Evolutionary conservation across 495 filamentous ascomycete species (phyloP).

Genomic region (Hypoxylon lenormandii): DNA sequence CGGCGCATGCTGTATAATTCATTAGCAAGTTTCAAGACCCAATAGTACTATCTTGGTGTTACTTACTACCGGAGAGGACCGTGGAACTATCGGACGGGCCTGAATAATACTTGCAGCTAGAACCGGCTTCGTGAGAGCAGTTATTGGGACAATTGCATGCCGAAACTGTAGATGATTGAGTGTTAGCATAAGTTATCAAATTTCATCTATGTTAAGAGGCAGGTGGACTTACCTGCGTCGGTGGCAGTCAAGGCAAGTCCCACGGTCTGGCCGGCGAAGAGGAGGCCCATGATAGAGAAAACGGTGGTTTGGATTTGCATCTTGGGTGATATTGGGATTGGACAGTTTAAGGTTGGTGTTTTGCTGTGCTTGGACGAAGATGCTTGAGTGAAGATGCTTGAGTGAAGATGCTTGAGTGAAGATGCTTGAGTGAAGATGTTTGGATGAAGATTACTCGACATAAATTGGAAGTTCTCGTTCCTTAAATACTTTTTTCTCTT

Average conservation of each 20-base stretch:
- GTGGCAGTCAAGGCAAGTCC: conserved; percentile 4
- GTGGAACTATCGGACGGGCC: not conserved
- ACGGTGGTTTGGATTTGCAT: conserved; percentile 11
- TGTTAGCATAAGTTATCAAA: not conserved
- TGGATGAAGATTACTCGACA: too few relatives aligned
- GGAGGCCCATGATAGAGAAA: conserved; percentile 5
- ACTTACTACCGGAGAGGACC: conserved; percentile 2
- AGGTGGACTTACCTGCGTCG: conserved; percentile 1
- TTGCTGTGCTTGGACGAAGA: not conserved
- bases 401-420: too few relatives aligned
- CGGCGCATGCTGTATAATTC: not conserved
- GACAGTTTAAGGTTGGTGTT: not conserved
- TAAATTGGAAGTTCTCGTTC: too few relatives aligned
- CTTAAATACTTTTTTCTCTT: too few relatives aligned
- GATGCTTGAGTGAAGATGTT: too few relatives aligned
- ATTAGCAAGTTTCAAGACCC: not conserved
- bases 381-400: too few relatives aligned
- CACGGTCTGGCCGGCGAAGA: conserved; percentile 9
- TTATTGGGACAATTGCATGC: conserved; percentile 23
- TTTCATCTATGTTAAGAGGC: not conserved
- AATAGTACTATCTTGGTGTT: not conserved
- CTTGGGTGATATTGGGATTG: not conserved
- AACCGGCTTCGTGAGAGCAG: conserved; percentile 2
- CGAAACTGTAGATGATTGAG: not conserved
- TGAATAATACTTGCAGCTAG: conserved; percentile 5